Conservation (phyloP, 768 basidiomycete species). For the Astraeus odoratus region DNA sequence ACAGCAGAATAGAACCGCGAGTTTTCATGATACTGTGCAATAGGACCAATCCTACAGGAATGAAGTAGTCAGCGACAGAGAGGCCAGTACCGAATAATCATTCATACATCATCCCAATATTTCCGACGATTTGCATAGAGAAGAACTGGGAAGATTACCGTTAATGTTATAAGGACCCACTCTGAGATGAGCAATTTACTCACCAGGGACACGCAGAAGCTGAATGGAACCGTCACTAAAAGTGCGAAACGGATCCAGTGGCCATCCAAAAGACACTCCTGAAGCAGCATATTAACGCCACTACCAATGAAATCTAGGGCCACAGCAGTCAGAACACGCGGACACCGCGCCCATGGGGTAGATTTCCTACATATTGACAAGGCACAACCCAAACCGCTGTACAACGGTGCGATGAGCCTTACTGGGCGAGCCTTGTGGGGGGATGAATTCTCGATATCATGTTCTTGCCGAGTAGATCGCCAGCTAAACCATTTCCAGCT, state of each 20-base stretch:
- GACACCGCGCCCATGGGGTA: neutral
- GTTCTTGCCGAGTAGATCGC: conserved; percentile 38
- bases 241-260: conserved; percentile 59
- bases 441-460: conserved; percentile 48
- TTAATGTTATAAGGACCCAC: neutral
- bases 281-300: conserved; percentile 51
- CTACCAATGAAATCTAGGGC: conserved; percentile 59
- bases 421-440: conserved; percentile 38
- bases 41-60: conserved; percentile 59
- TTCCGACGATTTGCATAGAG: conserved; percentile 59
- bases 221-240: conserved; percentile 56
- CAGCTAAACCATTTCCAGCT: conserved; percentile 30
- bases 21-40: conserved; percentile 81
- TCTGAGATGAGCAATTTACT: conserved; percentile 18
- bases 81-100: neutral
- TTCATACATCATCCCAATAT: conserved; percentile 57
- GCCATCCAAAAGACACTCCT: conserved; percentile 65
- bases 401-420: conserved; percentile 65
- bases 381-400: conserved; percentile 62
- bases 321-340: conserved; percentile 2
- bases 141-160: conserved; percentile 55
- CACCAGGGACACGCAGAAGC: conserved; percentile 72
- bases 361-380: conserved; percentile 53
- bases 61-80: neutral
- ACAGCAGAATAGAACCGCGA: conserved; percentile 76